phyloP scores from a whole-genome alignment of 2,329 filamentous ascomycete species.

The Talaromyces rugulosus region DNA sequence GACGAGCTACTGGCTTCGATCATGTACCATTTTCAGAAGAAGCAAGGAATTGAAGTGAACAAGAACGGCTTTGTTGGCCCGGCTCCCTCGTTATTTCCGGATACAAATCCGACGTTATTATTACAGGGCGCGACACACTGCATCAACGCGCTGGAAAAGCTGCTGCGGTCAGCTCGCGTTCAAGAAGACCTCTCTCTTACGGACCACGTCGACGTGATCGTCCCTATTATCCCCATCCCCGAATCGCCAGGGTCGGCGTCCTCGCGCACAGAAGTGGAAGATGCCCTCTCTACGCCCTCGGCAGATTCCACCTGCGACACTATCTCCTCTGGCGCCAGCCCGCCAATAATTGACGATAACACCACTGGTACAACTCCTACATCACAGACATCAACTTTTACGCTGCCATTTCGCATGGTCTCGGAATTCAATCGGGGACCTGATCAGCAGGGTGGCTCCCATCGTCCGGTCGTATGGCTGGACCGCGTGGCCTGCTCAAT shows the following conservation, averaged over 20 bases:
- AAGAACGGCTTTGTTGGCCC: conserved; percentile 11
- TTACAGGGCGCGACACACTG: conserved; percentile 11
- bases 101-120: conserved; percentile 13
- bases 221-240: neutral
- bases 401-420: conserved; percentile 10
- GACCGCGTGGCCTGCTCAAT: conserved; percentile 12
- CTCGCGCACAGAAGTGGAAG: neutral
- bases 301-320: conserved; percentile 11
- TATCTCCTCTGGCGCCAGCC: conserved; percentile 5
- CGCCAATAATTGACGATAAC: neutral
- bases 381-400: neutral
- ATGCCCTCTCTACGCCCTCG: conserved; percentile 6
- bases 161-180: neutral
- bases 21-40: conserved; percentile 13
- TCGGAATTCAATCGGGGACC: conserved; percentile 10
- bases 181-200: neutral
- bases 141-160: conserved; percentile 8
- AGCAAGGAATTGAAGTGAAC: conserved; percentile 10
- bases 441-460: neutral
- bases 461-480: conserved; percentile 12
- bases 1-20: conserved; percentile 9
- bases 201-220: neutral
- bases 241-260: neutral
- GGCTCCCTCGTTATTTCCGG: conserved; percentile 9
- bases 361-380: neutral